Conservation (phyloP, 352 stramenopile species). For the Pythium scleroteichum region DNA sequence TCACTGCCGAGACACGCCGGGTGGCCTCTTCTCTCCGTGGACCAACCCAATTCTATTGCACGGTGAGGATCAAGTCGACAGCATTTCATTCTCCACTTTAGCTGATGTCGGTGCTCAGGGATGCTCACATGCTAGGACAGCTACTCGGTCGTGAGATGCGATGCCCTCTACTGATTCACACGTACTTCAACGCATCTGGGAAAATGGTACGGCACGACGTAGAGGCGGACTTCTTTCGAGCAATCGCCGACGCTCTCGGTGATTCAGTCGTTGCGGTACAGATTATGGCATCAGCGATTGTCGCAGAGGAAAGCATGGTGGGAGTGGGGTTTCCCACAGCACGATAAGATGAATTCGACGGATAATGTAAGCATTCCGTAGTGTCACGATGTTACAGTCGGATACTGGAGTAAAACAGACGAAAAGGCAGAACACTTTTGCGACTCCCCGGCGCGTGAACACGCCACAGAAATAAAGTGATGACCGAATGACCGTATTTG, state of each 20-base stretch:
- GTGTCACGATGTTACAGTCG: too few relatives aligned
- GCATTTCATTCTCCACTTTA: too few relatives aligned
- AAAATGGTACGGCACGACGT: slow-evolving; percentile 5
- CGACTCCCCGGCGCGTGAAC: neutral
- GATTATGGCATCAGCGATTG: too few relatives aligned
- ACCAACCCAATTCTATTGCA: neutral
- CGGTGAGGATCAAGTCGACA: neutral
- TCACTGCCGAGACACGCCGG: neutral
- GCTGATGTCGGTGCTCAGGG: neutral
- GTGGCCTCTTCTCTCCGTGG: slow-evolving; percentile 1
- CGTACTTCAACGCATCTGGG: slow-evolving; percentile 3
- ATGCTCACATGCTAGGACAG: neutral
- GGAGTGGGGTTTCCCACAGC: too few relatives aligned
- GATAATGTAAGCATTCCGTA: too few relatives aligned
- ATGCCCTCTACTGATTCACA: slow-evolving; percentile 5
- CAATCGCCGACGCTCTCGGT: neutral
- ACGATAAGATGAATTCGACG: too few relatives aligned
- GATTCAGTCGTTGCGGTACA: neutral
- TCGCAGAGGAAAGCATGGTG: too few relatives aligned
- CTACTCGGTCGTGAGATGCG: neutral
- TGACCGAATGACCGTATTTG: neutral
- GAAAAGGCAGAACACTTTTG: neutral
- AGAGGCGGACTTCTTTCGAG: slow-evolving; percentile 11
- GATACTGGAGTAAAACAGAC: too few relatives aligned
- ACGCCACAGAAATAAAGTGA: neutral